Evolutionary conservation across 768 basidiomycete species (phyloP).

Genomic region (Lentinula sp.): DNA sequence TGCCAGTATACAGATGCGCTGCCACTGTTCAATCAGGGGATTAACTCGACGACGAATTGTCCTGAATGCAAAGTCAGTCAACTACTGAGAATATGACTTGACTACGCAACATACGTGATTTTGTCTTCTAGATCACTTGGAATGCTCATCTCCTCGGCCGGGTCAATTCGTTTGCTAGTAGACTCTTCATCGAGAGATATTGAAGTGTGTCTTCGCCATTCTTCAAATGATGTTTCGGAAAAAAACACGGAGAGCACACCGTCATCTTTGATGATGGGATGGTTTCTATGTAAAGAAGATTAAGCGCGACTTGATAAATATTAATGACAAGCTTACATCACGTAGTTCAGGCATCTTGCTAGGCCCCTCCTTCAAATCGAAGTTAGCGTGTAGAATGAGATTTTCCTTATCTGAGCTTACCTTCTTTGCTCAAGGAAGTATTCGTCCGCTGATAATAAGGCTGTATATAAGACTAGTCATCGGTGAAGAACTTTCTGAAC

Average conservation of each 20-base stretch:
- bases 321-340: slow-evolving; percentile 45
- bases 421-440: slow-evolving; percentile 88
- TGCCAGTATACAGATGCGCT: slow-evolving; percentile 77
- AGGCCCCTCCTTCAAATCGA: slow-evolving; percentile 60
- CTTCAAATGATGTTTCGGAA: slow-evolving; percentile 77
- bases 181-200: slow-evolving; percentile 89
- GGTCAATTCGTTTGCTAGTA: slow-evolving; percentile 67
- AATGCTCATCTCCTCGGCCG: slow-evolving; percentile 85
- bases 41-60: slow-evolving; percentile 71
- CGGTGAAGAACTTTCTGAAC: slow-evolving; percentile 20
- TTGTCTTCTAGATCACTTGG: slow-evolving; percentile 92
- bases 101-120: slow-evolving; percentile 47
- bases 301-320: neutral
- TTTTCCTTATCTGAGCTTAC: slow-evolving; percentile 26
- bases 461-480: slow-evolving; percentile 10
- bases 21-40: slow-evolving; percentile 85
- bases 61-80: slow-evolving; percentile 29
- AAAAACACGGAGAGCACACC: slow-evolving; percentile 78
- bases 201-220: slow-evolving; percentile 75
- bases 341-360: slow-evolving; percentile 69
- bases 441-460: slow-evolving; percentile 60
- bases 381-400: neutral
- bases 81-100: neutral
- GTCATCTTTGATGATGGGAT: slow-evolving; percentile 87
- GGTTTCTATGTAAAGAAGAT: slow-evolving; percentile 49